phyloP scores from a whole-genome alignment of 345 rosid species.

The Eucalyptus sp. region DNA sequence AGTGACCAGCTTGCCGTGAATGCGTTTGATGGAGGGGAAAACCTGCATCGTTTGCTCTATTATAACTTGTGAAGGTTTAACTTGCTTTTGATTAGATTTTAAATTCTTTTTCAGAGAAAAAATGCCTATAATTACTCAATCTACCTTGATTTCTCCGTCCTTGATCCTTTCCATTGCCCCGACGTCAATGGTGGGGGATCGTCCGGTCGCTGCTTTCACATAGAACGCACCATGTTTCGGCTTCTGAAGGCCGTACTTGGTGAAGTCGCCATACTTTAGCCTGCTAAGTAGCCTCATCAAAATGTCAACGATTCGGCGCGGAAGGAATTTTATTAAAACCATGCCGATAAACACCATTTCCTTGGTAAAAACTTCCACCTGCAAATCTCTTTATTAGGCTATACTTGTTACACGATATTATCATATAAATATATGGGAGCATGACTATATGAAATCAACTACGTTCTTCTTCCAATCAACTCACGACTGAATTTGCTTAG shows the following conservation, averaged over 20 bases:
- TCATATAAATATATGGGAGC: neutral
- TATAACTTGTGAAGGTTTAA: neutral
- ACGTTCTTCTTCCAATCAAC: neutral
- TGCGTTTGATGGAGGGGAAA: constrained; percentile 11
- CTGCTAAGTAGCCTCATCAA: neutral
- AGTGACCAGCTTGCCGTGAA: constrained; percentile 7
- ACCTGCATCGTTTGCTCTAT: neutral
- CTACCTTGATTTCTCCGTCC: constrained; percentile 21
- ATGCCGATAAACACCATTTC: constrained; percentile 8
- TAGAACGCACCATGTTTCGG: constrained; percentile 30
- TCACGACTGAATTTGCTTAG: neutral
- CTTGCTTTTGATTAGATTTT: neutral
- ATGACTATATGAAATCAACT: neutral
- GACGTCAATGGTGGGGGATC: constrained; percentile 42
- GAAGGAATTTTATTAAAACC: constrained; percentile 4
- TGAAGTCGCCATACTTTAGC: neutral
- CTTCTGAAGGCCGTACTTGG: constrained; percentile 25
- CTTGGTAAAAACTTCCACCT: constrained; percentile 4
- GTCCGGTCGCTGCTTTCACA: constrained; percentile 15
- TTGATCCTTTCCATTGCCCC: constrained; percentile 23
- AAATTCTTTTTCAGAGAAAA: neutral
- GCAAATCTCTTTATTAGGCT: neutral
- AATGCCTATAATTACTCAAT: neutral
- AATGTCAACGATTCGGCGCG: constrained; percentile 1
- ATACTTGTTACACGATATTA: neutral